phyloP scores from a whole-genome alignment of 768 basidiomycete genomes.

The Lactifluus hygrophoroides region DNA sequence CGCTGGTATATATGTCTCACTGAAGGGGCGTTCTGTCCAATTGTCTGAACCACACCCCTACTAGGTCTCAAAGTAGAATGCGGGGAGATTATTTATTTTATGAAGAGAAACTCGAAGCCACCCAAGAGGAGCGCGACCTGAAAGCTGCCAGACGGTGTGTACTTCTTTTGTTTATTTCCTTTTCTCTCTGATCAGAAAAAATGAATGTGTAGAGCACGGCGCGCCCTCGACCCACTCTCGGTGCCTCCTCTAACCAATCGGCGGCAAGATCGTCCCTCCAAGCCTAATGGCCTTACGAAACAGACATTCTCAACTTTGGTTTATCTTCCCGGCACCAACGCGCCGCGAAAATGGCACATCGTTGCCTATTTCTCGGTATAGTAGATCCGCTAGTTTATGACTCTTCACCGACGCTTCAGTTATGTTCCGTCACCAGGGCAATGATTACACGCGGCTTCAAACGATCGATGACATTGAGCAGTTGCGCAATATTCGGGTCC shows the following conservation, averaged over 20 bases:
- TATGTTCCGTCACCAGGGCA: slow-evolving; percentile 36
- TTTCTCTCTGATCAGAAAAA: neutral
- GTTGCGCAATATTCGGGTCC: slow-evolving; percentile 56
- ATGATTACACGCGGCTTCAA: slow-evolving; percentile 61
- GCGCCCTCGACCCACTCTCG: slow-evolving; percentile 53
- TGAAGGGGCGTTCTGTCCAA: neutral
- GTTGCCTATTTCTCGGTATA: slow-evolving; percentile 75
- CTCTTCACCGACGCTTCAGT: neutral
- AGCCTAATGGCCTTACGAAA: slow-evolving; percentile 75
- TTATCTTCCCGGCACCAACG: slow-evolving; percentile 47
- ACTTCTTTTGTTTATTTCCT: neutral
- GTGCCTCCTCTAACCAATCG: slow-evolving; percentile 51
- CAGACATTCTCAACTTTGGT: slow-evolving; percentile 79
- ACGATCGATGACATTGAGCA: slow-evolving; percentile 70
- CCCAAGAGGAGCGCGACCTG: slow-evolving; percentile 68
- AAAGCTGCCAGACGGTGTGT: slow-evolving; percentile 69
- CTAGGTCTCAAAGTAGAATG: slow-evolving; percentile 84
- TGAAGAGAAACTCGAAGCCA: slow-evolving; percentile 75
- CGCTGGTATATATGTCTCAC: slow-evolving; percentile 44
- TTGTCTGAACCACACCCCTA: neutral
- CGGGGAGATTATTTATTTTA: slow-evolving; percentile 76
- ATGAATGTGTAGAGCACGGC: slow-evolving; percentile 36
- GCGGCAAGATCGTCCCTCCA: slow-evolving; percentile 69
- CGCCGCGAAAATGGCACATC: slow-evolving; percentile 71
- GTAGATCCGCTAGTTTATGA: slow-evolving; percentile 6